phyloP scores from a whole-genome alignment of 73 alveolate genomes.

The Paramecium primaurelia region DNA sequence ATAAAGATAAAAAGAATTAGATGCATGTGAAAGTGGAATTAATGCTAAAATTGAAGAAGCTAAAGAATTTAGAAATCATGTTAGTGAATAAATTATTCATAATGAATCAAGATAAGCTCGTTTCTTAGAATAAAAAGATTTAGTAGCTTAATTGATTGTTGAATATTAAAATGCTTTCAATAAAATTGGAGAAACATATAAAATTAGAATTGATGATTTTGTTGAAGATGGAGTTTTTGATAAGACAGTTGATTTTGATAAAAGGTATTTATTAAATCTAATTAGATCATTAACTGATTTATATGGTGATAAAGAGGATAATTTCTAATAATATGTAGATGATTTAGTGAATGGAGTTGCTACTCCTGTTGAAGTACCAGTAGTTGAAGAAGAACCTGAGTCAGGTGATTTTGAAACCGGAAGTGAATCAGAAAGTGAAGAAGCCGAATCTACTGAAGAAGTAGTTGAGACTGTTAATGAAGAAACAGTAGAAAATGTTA shows the following conservation, averaged over 20 bases:
- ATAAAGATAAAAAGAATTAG: neutral
- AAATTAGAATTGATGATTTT: neutral
- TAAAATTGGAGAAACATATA: neutral
- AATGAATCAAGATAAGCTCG: neutral
- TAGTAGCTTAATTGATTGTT: neutral
- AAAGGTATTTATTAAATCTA: neutral
- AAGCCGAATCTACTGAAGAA: neutral
- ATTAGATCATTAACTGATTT: neutral
- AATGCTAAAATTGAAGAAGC: neutral
- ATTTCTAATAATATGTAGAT: neutral
- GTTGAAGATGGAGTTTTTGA: slow-evolving; percentile 6
- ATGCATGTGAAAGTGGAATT: neutral
- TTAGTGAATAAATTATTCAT: neutral
- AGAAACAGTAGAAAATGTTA: neutral
- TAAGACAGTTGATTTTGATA: neutral
- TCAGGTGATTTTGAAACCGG: neutral
- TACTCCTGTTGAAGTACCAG: neutral
- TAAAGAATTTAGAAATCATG: neutral
- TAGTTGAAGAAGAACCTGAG: neutral
- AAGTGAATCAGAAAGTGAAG: neutral
- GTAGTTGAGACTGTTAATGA: neutral
- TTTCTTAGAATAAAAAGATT: neutral
- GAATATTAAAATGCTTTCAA: neutral
- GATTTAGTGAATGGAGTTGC: neutral
- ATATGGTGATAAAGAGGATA: neutral